Percentiles rank a stretch among this genome's conserved stretches.
Evolutionary conservation across 2,329 filamentous ascomycete species (phyloP).

Genomic region (Sphaerulina musiva): DNA sequence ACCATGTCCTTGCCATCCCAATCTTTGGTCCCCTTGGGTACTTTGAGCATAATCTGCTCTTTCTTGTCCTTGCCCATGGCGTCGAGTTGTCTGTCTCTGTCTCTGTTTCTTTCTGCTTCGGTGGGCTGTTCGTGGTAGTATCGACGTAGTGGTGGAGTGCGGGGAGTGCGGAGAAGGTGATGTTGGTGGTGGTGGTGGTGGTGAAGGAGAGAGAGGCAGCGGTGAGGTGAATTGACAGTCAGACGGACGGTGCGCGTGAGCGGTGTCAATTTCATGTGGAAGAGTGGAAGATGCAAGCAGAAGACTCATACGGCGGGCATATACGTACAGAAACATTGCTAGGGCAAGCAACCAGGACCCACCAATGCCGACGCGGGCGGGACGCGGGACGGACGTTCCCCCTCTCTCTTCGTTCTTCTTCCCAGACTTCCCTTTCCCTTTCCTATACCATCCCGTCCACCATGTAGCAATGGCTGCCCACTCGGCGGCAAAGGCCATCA

Average conservation of each 20-base stretch:
- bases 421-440: background rate
- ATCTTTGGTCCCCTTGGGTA: slow-evolving; percentile 85
- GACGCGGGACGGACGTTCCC: background rate
- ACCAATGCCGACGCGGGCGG: background rate
- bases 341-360: background rate
- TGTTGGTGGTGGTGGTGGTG: background rate
- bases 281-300: background rate
- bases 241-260: slow-evolving; percentile 6
- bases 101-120: background rate
- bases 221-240: too few relatives aligned
- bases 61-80: slow-evolving; percentile 39
- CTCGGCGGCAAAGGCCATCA: slow-evolving; percentile 59
- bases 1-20: slow-evolving; percentile 74
- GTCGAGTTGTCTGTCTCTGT: slow-evolving; percentile 21
- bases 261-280: background rate
- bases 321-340: background rate
- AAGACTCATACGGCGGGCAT: background rate
- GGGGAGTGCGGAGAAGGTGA: background rate
- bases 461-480: slow-evolving; percentile 35
- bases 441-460: background rate
- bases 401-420: background rate
- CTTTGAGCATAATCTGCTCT: slow-evolving; percentile 62
- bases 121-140: background rate
- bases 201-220: too few relatives aligned
- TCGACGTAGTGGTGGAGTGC: background rate